Conservation (phyloP, 306 rosid species). For the barrel medic (Medicago truncatula) region DNA sequence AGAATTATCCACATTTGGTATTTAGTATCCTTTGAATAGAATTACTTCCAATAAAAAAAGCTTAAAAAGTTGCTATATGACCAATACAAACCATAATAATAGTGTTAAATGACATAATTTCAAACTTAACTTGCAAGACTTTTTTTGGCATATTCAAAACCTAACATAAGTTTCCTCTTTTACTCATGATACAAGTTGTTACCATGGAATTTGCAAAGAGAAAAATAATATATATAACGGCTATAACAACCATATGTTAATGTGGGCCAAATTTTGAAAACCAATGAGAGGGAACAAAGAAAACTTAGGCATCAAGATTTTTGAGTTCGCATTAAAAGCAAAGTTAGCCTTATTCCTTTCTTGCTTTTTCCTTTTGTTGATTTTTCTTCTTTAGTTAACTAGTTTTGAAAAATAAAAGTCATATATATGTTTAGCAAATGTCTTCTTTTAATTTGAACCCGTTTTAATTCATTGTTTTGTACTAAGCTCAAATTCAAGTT, state of each 20-base stretch:
- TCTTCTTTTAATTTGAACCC: conserved; percentile 33
- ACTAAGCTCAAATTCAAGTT: conserved; percentile 39
- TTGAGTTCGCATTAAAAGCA: conserved; percentile 45
- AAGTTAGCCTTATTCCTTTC: conserved; percentile 49
- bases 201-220: conserved; percentile 42
- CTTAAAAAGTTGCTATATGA: conserved; percentile 41
- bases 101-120: conserved; percentile 13
- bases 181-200: conserved; percentile 57
- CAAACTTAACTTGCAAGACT: conserved; percentile 61
- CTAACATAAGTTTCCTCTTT: conserved; percentile 17
- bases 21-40: too few relatives aligned
- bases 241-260: conserved; percentile 33
- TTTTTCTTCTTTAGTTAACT: conserved; percentile 33
- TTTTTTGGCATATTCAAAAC: conserved; percentile 37
- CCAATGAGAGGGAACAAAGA: conserved; percentile 50
- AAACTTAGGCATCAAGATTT: conserved; percentile 44
- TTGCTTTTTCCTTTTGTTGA: conserved; percentile 34
- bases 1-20: too few relatives aligned
- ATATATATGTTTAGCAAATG: background rate
- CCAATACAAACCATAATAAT: background rate
- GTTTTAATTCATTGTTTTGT: background rate
- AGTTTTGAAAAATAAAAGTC: conserved; percentile 34
- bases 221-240: conserved; percentile 43
- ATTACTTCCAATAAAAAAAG: too few relatives aligned
- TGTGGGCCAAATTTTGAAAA: conserved; percentile 56